These are phyloP conservation scores for Leersia perrieri DNA, from an alignment of 176 grass and related monocot genomes.

Conservation along the genomic window DNA sequence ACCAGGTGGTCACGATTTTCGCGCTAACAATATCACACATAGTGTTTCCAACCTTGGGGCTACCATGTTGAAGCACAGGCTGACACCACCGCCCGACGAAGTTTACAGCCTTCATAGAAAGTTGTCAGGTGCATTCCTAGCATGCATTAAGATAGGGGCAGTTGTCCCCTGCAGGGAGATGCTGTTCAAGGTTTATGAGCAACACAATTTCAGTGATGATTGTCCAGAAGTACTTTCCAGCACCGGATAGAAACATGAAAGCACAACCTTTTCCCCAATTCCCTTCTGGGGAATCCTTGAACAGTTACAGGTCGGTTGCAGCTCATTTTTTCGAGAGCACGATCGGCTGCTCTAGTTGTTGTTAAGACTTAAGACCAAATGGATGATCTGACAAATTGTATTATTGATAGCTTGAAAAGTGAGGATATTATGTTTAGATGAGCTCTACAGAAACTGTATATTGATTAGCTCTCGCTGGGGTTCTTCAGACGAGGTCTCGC, in stretches of 20 bases:
- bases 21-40: constrained; percentile 69
- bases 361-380: not conserved
- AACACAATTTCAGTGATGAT: constrained; percentile 55
- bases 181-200: constrained; percentile 60
- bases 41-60: constrained; percentile 85
- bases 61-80: constrained; percentile 86
- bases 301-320: constrained; percentile 8
- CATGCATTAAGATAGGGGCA: constrained; percentile 87
- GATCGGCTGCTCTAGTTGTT: not conserved
- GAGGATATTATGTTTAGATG: constrained; percentile 7
- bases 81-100: constrained; percentile 88
- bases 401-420: not conserved
- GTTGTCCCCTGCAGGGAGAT: constrained; percentile 87
- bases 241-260: constrained; percentile 30
- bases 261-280: not conserved
- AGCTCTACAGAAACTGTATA: not conserved
- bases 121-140: constrained; percentile 90
- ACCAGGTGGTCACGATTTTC: constrained; percentile 67
- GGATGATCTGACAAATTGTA: not conserved
- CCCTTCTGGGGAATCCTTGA: not conserved
- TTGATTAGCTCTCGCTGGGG: not conserved
- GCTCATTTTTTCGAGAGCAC: constrained; percentile 48
- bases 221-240: constrained; percentile 38
- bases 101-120: constrained; percentile 94
- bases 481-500: not conserved